A percentile compares a stretch with the other conserved stretches of the same genome.
Conservation (phyloP, 148 eudicot genomes). For the Pouteria glomerata region DNA sequence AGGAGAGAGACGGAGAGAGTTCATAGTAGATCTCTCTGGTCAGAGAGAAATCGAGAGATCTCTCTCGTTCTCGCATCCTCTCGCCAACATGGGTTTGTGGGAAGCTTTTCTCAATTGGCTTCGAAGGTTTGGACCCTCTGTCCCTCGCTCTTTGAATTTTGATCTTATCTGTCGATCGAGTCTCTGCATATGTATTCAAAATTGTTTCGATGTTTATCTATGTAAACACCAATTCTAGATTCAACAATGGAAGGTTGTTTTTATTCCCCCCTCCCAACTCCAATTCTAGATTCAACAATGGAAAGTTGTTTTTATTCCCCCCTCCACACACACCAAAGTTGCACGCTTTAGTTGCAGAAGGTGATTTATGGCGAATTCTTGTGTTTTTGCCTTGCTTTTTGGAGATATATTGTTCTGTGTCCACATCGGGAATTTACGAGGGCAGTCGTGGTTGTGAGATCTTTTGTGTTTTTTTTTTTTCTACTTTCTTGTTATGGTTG, state of each 20-base stretch:
- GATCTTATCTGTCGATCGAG: too few relatives aligned
- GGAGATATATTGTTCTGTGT: background rate
- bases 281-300: background rate
- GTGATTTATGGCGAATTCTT: background rate
- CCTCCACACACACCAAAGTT: too few relatives aligned
- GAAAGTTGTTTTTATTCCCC: background rate
- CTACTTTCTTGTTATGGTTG: too few relatives aligned
- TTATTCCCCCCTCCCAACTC: background rate
- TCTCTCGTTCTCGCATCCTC: background rate
- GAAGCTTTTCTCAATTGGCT: constrained; percentile 1
- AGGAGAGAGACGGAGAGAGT: background rate
- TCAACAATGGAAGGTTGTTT: background rate
- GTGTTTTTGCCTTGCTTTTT: background rate
- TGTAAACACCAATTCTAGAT: background rate
- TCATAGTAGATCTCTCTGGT: background rate
- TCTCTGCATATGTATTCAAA: background rate
- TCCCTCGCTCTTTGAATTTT: background rate
- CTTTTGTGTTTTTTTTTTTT: background rate
- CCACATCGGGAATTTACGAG: background rate
- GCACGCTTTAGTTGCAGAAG: background rate
- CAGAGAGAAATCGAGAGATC: background rate
- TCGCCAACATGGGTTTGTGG: background rate
- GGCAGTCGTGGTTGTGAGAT: background rate
- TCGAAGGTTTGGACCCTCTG: background rate
- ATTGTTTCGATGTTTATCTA: background rate